Conservation (phyloP, 2,329 filamentous ascomycete genomes). For the Talaromyces islandicus region DNA sequence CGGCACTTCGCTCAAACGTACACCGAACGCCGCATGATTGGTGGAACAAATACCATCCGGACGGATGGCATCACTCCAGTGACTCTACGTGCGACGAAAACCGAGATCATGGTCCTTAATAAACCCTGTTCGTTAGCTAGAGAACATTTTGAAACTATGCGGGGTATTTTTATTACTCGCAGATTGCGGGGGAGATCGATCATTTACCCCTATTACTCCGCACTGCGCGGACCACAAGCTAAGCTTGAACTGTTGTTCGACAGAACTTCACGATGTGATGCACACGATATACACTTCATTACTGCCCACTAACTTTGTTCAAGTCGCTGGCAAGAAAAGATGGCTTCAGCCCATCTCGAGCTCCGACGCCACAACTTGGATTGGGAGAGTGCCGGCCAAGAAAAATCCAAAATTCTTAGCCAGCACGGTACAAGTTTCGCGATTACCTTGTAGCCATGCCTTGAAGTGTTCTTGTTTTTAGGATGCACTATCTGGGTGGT, state of each 20-base stretch:
- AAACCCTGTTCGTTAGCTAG: not conserved
- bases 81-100: not conserved
- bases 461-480: not conserved
- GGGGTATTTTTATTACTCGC: not conserved
- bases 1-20: not conserved
- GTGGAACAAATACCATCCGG: conserved; percentile 14
- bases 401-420: not conserved
- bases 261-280: not conserved
- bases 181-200: not conserved
- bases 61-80: not conserved
- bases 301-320: not conserved
- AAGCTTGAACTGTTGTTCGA: not conserved
- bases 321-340: not conserved
- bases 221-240: not conserved
- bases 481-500: not conserved
- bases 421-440: not conserved
- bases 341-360: not conserved
- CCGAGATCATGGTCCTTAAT: not conserved
- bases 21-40: conserved; percentile 8
- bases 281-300: not conserved
- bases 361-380: not conserved
- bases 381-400: not conserved
- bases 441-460: not conserved
- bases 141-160: not conserved
- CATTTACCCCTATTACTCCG: not conserved